Base-by-base conservation (phyloP, 441 rosid species). In the Erysimum cheiri region DNA sequence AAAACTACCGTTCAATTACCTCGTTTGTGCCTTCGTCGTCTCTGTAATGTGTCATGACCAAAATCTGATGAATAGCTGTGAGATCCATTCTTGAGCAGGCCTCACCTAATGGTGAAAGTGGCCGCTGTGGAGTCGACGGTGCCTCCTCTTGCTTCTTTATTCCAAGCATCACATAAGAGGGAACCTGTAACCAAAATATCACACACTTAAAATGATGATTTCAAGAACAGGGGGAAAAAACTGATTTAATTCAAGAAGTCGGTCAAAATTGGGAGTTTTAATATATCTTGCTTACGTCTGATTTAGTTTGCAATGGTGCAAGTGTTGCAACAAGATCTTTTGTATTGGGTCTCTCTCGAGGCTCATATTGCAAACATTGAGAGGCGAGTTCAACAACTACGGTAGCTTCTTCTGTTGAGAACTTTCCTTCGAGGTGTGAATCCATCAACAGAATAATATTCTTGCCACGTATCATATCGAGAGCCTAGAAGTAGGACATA, bases 371-470 rank as follows among this genome's bases (percentile, higher is more conserved):
- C 76, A 93, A 82, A 73, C 98, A 93, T 71, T 76, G 82, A 14
- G 97, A 91, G 49, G 98, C 98, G 29, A 93, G 96, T 64, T 85
- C 92, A 48, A 93, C 86, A 71, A 93, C 97, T 74, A 88, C 92
- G 0, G 93, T 93, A 36, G 98, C 97, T 77, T 93, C 97, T 70
- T 88, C 92, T 6, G 89, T 76, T 41, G 97, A 93, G 80, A 89
- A 93, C 78, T 93, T 89, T 32, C 97, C 98, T 76, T 93, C 97
- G 58, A 93, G 82, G 78, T 93, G 98, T 32, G 98, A 93, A 80
- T 94, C 98, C 97, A 91, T 94, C 66, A 91, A 81, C 70, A 77
- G 80, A 70, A 82, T 83, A 58, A 93, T 89, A 79, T 93, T 91
- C 81, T 85, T 88, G 2, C 93, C 95, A 17, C 88, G 86, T 65